Evolutionary conservation across 345 rosid genomes (phyloP).

Genomic region (Euphorbia tirucalli): DNA sequence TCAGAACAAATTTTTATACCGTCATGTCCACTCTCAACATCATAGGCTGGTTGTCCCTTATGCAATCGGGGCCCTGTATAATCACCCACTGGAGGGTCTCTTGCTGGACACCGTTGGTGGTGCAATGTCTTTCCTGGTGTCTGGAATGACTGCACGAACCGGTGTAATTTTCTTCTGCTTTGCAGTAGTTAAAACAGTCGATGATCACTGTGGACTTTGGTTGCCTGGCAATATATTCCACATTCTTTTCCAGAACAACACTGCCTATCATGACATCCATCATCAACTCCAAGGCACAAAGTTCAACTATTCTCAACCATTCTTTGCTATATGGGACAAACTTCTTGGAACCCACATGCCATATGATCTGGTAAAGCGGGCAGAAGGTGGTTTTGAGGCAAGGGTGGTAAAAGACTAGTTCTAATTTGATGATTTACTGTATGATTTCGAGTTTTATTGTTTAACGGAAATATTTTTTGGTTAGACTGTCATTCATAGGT

Average conservation of each 20-base stretch:
- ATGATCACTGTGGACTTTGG: conserved; percentile 73
- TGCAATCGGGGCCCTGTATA: conserved; percentile 70
- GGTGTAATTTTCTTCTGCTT: conserved; percentile 66
- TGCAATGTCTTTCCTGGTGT: conserved; percentile 59
- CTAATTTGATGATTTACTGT: conserved; percentile 9
- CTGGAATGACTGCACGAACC: conserved; percentile 75
- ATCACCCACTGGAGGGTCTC: conserved; percentile 69
- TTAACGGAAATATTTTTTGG: conserved; percentile 12
- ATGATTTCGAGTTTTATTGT: conserved; percentile 15
- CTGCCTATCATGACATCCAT: conserved; percentile 69
- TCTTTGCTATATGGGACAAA: conserved; percentile 74
- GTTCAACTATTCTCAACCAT: conserved; percentile 76
- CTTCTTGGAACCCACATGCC: conserved; percentile 69
- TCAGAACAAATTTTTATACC: conserved; percentile 66
- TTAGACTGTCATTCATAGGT: conserved; percentile 22
- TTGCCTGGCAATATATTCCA: conserved; percentile 71
- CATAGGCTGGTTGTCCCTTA: conserved; percentile 66
- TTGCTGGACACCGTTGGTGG: conserved; percentile 69
- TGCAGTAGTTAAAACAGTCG: conserved; percentile 58
- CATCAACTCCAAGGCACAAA: conserved; percentile 70
- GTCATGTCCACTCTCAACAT: conserved; percentile 67
- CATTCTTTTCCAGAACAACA: conserved; percentile 52
- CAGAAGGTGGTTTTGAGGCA: conserved; percentile 72
- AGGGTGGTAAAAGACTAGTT: conserved; percentile 49
- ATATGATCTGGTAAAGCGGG: conserved; percentile 46